These are phyloP conservation scores for Corrigiola litoralis DNA, from an alignment of 179 eudicot genomes.

Conservation along the genomic window DNA sequence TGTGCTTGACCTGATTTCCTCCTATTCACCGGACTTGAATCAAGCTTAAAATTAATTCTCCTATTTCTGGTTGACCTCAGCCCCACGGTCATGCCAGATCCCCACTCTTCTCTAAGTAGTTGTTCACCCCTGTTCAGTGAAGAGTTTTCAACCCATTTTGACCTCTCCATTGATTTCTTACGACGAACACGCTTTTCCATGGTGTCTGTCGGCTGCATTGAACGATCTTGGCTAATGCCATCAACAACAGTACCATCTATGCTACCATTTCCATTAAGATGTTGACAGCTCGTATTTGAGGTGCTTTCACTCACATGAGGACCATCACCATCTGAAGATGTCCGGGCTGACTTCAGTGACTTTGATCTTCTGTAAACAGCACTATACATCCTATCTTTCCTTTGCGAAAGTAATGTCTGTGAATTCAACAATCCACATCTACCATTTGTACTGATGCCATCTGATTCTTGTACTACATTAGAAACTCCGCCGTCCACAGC, in stretches of 20 bases:
- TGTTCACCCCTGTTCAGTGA: slow-evolving; percentile 35
- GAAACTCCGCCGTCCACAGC: slow-evolving; percentile 22
- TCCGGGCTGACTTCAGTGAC: slow-evolving; percentile 41
- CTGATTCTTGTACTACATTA: slow-evolving; percentile 30
- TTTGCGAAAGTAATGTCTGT: slow-evolving; percentile 27
- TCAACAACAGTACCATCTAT: slow-evolving; percentile 27
- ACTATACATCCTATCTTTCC: slow-evolving; percentile 56
- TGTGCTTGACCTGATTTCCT: slow-evolving; percentile 55
- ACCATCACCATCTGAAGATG: slow-evolving; percentile 34
- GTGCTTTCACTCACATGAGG: slow-evolving; percentile 41
- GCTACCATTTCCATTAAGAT: slow-evolving; percentile 27
- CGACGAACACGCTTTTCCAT: slow-evolving; percentile 27
- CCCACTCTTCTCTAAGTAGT: slow-evolving; percentile 42
- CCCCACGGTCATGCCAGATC: slow-evolving; percentile 54
- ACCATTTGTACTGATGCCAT: slow-evolving; percentile 23
- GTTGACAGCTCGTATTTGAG: slow-evolving; percentile 39
- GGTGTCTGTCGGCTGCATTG: slow-evolving; percentile 24
- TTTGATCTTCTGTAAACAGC: slow-evolving; percentile 88
- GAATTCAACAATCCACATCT: slow-evolving; percentile 27
- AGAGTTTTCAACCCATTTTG: slow-evolving; percentile 29
- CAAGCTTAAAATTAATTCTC: slow-evolving; percentile 51
- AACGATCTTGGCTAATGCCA: slow-evolving; percentile 27
- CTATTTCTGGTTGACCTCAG: slow-evolving; percentile 77
- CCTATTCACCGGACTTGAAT: slow-evolving; percentile 48
- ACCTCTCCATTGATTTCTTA: slow-evolving; percentile 37